Evolutionary conservation across 1,284 basidiomycete genomes (phyloP), one percentile per base, ranked within the genome.

Genomic region (Boletus mariae): DNA sequence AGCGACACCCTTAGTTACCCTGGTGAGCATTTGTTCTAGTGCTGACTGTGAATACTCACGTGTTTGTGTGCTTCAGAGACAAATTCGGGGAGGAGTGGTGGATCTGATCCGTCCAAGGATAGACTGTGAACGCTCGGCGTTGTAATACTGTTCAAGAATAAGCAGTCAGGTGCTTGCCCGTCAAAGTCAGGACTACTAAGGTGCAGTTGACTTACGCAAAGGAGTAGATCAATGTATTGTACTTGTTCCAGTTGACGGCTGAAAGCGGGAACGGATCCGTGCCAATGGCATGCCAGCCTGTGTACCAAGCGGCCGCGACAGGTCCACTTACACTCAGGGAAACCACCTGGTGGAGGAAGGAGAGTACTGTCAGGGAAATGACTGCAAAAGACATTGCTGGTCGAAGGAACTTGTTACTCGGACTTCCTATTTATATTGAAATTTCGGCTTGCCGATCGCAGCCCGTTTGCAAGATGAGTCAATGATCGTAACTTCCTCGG

Each of bases 181-280:
- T 37, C 8, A 9, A 37, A 38, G 48, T 44, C 10, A 43, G 6
- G 37, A 35, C 0, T 15, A 28, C 15, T 4, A 11, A 17, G 3
- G 3, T 25, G 12, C 13, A 42, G 28, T 11, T n/a, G 44, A 31
- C 65, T 55, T 51, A 64, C 60, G 55, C 58, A 17, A 72, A 82
- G 26, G 78, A 70, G 61, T 80, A 82, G 2, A 74, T 75, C 47
- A 81, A 46, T 13, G 76, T 75, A 12, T 75, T 79, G 56, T 80
- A 82, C 60, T 77, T 80, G 25, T 66, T 59, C 80, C 80, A 82
- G 47, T 64, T 73, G 52, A 82, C 61, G 12, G 65, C 58, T 1
- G 72, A 70, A 11, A 78, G 61, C 15, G 77, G 70, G 49, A 76
- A 77, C 2, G 37, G 9, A 2, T 17, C 73, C 72, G 5, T 65